Evolutionary conservation across 1,284 basidiomycete species (phyloP), one percentile per base, ranked within the genome.

Genomic region (Puccinia triticina): DNA sequence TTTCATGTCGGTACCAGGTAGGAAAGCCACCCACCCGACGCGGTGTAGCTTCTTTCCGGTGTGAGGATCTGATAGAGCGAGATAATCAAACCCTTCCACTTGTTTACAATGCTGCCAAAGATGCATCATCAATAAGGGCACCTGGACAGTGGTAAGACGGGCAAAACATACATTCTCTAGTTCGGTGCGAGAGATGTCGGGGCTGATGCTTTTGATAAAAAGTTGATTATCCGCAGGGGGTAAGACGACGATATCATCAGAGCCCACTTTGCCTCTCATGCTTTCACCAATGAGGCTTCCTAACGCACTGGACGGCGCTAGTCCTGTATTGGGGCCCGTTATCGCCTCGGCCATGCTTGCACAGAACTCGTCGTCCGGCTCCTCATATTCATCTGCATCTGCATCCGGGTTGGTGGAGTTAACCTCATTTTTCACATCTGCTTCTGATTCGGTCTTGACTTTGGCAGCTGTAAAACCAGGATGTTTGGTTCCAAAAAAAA

Each of bases 181-280:
- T 85, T 94, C 94, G 66, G 92, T 88, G 67, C 94, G 91, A 29
- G 93, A 92, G 85, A 96, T 94, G 84, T 94, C 93, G 37, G 95
- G 94, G 59, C 94, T 93, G 84, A 97, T 94, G 26, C 93, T 95
- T 84, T 95, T 92, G 86, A 97, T 94, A 90, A 96, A 94, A 73
- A 98, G 91, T 86, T 96, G 94, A 85, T 93, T 93, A 18, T 92
- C 92, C 84, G 93, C 91, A 34, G 93, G 91, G 57, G 90, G 89
- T 29, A 93, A 91, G 84, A 92, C 90, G 79, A 94, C 88, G 55
- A 85, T 82, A 34, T 87, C 86, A 11, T 87, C 83, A 48, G 71
- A 73, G 29, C 79, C 79, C 43, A 50, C 32, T 81, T 81, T 81
- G 10, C 79, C 79, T 29, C 57, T 59, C 57, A 81, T 72, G 43